Evolutionary conservation across 2,329 filamentous ascomycete genomes (phyloP).

Genomic region (Thielaviopsis euricoi): DNA sequence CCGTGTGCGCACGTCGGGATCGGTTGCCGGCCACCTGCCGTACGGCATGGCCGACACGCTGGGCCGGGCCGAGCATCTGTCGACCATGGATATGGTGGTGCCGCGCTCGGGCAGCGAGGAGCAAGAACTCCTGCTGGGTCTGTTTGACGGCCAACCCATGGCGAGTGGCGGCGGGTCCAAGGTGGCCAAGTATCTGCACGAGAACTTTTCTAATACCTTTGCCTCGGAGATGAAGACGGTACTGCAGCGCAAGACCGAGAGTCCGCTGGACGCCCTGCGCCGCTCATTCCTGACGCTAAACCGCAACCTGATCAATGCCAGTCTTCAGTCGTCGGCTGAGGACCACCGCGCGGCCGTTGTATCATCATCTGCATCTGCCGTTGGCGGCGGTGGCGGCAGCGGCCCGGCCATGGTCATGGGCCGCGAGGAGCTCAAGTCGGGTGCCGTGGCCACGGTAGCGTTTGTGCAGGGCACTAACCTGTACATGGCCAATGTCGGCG

Average conservation of each 20-base stretch:
- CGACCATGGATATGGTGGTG: constrained; percentile 88
- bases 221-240: constrained; percentile 63
- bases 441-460: constrained; percentile 79
- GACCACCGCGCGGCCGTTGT: constrained; percentile 54
- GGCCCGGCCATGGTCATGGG: constrained; percentile 64
- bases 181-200: constrained; percentile 90
- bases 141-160: constrained; percentile 89
- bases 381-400: too few relatives aligned
- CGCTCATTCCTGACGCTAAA: constrained; percentile 80
- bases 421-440: constrained; percentile 77
- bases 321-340: constrained; percentile 47
- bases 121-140: constrained; percentile 75
- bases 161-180: constrained; percentile 84
- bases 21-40: constrained; percentile 71
- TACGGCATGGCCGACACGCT: constrained; percentile 97
- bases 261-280: constrained; percentile 65
- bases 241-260: constrained; percentile 51
- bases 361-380: too few relatives aligned
- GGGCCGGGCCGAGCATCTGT: constrained; percentile 84
- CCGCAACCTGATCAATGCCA: constrained; percentile 79
- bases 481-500: constrained; percentile 87
- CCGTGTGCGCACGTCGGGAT: constrained; percentile 93
- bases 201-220: constrained; percentile 83
- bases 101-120: constrained; percentile 82
- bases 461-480: constrained; percentile 83